Percentiles rank a stretch among this genome's conserved stretches.
Evolutionary conservation across 108 stramenopile genomes (phyloP).

Genomic region (Pseudonitzschia delicatissima): DNA sequence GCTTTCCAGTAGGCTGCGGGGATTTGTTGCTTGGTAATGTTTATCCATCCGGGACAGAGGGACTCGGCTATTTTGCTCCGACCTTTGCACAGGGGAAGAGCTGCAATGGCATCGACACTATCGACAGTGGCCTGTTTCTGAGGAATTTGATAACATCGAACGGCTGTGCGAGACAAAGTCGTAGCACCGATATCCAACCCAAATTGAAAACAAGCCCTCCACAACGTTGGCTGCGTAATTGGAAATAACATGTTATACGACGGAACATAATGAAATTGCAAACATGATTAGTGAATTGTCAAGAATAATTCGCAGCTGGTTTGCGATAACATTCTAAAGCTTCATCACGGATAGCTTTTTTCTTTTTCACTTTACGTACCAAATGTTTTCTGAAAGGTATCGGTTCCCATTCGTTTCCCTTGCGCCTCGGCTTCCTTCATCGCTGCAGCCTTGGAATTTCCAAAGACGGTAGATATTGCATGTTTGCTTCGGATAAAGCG

Average conservation of each 20-base stretch:
- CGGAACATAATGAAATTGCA: background rate
- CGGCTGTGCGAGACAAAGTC: slow-evolving; percentile 7
- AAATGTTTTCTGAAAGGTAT: background rate
- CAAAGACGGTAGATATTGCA: slow-evolving; percentile 3
- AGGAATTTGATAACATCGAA: too few relatives aligned
- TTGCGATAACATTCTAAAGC: too few relatives aligned
- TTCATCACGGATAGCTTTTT: too few relatives aligned
- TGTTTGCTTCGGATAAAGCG: background rate
- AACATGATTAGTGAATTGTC: too few relatives aligned
- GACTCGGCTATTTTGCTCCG: slow-evolving; percentile 1
- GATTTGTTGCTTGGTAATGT: background rate
- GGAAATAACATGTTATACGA: background rate
- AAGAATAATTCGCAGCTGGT: too few relatives aligned
- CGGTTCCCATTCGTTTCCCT: background rate
- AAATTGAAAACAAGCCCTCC: slow-evolving; percentile 8
- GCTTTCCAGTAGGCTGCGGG: background rate
- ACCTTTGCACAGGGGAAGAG: background rate
- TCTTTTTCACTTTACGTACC: background rate
- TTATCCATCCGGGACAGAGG: slow-evolving; percentile 4
- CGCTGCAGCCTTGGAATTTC: background rate
- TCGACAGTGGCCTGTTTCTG: too few relatives aligned
- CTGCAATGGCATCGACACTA: background rate
- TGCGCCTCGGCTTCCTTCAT: background rate
- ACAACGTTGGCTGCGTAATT: background rate
- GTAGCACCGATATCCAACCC: slow-evolving; percentile 12